Evolutionary conservation across 2,329 filamentous ascomycete genomes (phyloP), one percentile per base, ranked within the genome.

Genomic region (Fusarium sp.): DNA sequence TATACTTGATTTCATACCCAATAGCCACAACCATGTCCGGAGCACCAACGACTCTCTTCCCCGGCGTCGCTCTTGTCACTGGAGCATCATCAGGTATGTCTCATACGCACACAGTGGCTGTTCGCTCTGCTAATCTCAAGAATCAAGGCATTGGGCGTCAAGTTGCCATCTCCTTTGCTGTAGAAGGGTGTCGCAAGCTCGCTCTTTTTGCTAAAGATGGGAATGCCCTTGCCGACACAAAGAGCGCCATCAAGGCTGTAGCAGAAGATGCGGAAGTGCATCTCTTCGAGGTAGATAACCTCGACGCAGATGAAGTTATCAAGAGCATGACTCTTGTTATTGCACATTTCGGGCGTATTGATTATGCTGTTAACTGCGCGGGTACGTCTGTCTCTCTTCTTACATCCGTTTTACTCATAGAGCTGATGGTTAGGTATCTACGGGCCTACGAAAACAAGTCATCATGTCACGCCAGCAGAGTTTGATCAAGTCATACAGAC

Each of bases 291-390:
- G 76, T 77, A 2, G 81, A 85, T 67, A 76, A 81, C 28, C 68
- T 78, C 6, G 66, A 76, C 15, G 78, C 80, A 28, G 68, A 72
- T 2, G 73, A 80, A 6, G 74, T 84, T 10, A 62, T 77, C 6
- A 53, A 53, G 5, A 75, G 80, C 11, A 73, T 84, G 51, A 73
- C 75, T 6, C 55, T 67, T 50, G 73, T 76, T 4, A 75, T 81
- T 6, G 61, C 70, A 3, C 66, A 72, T 15, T 83, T 81, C 55
- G 79, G 79, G 0, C 74, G 82, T 6, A 77, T 85, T 17, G 82
- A 85, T 72, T 85, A 85, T 71, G 80, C 80, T 19, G 78, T 83
- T 36, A 84, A 85, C 71, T 80, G 77, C 59, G 83, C 82, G 24
- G 82, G 79, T 79, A 47, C 36, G 62, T 63, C 13, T 5, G 13